Evolutionary conservation across 106 monocot species (phyloP), one percentile per base, ranked within the genome.

Genomic region (Dendrobium huoshanense): DNA sequence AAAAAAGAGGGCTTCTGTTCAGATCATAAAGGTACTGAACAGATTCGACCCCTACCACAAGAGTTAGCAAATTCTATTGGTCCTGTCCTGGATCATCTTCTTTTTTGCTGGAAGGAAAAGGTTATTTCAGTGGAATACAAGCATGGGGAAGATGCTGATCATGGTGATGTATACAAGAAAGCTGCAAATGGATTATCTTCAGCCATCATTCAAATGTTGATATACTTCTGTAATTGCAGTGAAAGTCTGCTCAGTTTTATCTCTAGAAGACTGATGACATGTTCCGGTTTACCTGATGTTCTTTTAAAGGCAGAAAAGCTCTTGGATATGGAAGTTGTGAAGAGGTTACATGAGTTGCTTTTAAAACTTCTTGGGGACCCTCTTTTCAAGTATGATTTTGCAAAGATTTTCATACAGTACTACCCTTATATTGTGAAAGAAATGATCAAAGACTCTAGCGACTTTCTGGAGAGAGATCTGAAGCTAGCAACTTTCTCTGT

Each of bases 1-100:
- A 93, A 95, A 74, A 85, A 85, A 55, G 95, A 95, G 47, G 98
- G 98, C 20, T 99, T 99, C 80, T 99, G 98, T 87, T 92, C 92
- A 68, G 88, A 79, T 75, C 98, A 99, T 83, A 88, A 87, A 87
- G 98, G 98, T 7, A 67, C 72, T 42, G 89, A 87, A 56, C 86
- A 91, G 75, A 87, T 99, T 58, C 84, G 87, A 68, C 88, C 88
- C 70, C 84, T 95, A 15, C 81, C 92, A 27, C 67, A 84, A 33
- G 88, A 90, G 82, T 68, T 91, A 15, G 88, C 81, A 17, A 75
- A 72, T 80, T 95, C 87, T 54, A 76, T 90, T 7, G 91, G 88
- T n/a, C 92, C 98, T 65, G 91, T 95, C 55, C 78, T 99, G 16
- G 93, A 95, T 85, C 83, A 72, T 76, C 88, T 99, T 77, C 79